Evolutionary conservation across 1,284 basidiomycete species (phyloP).

Genomic region (Microbotryum violaceum): DNA sequence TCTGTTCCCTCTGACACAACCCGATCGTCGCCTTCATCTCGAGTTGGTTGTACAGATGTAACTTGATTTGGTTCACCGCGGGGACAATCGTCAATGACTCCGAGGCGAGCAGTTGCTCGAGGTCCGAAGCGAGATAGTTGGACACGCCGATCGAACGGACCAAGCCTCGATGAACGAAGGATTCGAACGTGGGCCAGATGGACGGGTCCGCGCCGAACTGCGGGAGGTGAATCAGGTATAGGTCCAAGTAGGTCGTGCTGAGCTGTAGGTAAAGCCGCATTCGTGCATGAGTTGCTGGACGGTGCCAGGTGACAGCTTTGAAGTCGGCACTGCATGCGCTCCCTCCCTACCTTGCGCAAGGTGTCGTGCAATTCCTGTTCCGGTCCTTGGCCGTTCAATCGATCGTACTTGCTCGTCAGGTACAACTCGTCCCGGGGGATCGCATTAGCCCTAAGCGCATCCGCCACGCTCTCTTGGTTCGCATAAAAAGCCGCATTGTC

Average conservation of each 20-base stretch:
- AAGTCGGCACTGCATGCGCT: no score
- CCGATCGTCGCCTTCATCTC: conserved; percentile 14
- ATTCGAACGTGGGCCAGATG: conserved; percentile 19
- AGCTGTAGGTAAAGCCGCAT: conserved; percentile 5
- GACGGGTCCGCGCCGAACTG: background rate
- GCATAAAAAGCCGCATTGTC: conserved; percentile 14
- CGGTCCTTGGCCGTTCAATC: background rate
- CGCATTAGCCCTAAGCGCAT: conserved; percentile 9
- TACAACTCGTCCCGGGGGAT: conserved; percentile 17
- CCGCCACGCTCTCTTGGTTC: conserved; percentile 13
- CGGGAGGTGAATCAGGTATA: conserved; percentile 20
- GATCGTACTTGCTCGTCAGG: conserved; percentile 47
- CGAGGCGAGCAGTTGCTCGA: conserved; percentile 15
- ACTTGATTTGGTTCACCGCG: conserved; percentile 27
- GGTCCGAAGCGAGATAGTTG: conserved; percentile 21
- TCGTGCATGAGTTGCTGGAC: no score
- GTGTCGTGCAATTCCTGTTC: background rate
- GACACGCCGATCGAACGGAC: conserved; percentile 25
- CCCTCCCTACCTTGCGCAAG: background rate
- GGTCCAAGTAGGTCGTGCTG: conserved; percentile 11
- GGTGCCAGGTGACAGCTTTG: no score
- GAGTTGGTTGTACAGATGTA: conserved; percentile 30
- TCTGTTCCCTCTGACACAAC: conserved; percentile 16
- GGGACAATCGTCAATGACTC: conserved; percentile 10
- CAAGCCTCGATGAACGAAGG: conserved; percentile 9